Evolutionary conservation across 1,284 basidiomycete genomes (phyloP).

Genomic region (Earliella scabrosa): DNA sequence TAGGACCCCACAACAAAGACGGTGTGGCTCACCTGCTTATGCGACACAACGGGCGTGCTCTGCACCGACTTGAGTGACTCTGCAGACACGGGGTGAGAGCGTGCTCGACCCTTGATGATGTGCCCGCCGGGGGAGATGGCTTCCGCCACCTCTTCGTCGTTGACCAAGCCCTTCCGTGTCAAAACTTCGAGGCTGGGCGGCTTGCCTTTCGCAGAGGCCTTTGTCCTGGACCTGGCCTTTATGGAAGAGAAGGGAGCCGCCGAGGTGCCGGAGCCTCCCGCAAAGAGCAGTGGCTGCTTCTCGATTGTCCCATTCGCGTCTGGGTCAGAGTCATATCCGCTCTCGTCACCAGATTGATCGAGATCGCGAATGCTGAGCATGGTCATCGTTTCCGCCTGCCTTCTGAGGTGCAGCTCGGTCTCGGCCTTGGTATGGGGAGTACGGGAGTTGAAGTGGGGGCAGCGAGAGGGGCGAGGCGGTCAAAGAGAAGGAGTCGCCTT

Average conservation of each 20-base stretch:
- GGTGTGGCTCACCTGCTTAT: constrained; percentile 32
- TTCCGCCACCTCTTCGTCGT: constrained; percentile 59
- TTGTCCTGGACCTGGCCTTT: constrained; percentile 42
- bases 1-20: constrained; percentile 13
- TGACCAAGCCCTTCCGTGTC: constrained; percentile 23
- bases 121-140: constrained; percentile 76
- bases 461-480: constrained; percentile 66
- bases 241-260: constrained; percentile 31
- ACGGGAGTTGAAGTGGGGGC: constrained; percentile 55
- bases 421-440: constrained; percentile 66
- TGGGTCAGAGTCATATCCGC: constrained; percentile 53
- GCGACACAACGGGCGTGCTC: constrained; percentile 36
- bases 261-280: constrained; percentile 18
- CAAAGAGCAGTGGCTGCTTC: constrained; percentile 29
- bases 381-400: constrained; percentile 69
- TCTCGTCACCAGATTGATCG: constrained; percentile 47
- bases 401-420: constrained; percentile 62
- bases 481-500: constrained; percentile 43
- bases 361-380: constrained; percentile 64
- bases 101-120: constrained; percentile 70
- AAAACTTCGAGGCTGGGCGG: constrained; percentile 24
- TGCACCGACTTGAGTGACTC: constrained; percentile 60
- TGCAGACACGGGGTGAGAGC: constrained; percentile 66
- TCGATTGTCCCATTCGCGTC: constrained; percentile 45
- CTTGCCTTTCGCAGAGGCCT: constrained; percentile 24